Conservation (phyloP, 768 basidiomycete genomes). For the Dioszegia crocea region DNA sequence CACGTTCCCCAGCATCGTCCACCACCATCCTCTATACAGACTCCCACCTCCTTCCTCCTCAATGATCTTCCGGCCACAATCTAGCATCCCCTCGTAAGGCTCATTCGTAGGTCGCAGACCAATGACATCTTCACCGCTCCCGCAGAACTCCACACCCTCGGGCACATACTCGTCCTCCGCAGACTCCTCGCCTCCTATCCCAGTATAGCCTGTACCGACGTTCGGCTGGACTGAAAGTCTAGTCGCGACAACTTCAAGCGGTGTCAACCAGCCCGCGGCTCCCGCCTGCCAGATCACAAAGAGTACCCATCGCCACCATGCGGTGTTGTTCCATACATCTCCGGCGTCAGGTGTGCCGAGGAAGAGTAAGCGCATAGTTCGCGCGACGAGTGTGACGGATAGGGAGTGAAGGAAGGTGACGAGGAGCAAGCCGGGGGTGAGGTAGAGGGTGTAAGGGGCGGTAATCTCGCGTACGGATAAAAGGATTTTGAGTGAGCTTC, state of each 20-base stretch:
- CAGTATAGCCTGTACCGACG: constrained; percentile 14
- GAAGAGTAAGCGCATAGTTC: constrained; percentile 34
- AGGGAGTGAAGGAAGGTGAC: constrained; percentile 41
- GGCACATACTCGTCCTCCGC: constrained; percentile 27
- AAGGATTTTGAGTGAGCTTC: constrained; percentile 40
- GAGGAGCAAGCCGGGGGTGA: constrained; percentile 46
- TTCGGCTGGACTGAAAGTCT: constrained; percentile 47
- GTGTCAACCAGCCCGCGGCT: constrained; percentile 45
- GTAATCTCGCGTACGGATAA: constrained; percentile 44
- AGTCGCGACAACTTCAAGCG: constrained; percentile 47
- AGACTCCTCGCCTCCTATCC: constrained; percentile 13
- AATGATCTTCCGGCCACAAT: constrained; percentile 45
- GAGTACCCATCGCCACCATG: constrained; percentile 35
- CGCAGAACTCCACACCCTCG: constrained; percentile 43
- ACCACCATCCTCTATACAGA: constrained; percentile 48
- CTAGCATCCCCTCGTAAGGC: constrained; percentile 45
- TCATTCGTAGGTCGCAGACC: constrained; percentile 47
- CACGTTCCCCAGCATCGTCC: constrained; percentile 45
- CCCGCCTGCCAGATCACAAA: constrained; percentile 45
- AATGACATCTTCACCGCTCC: constrained; percentile 48
- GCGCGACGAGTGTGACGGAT: constrained; percentile 44
- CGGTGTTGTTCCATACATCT: constrained; percentile 21
- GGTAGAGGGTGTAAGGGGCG: constrained; percentile 42
- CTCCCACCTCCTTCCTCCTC: constrained; percentile 46
- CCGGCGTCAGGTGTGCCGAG: constrained; percentile 26